Conservation (phyloP, 2,329 filamentous ascomycete genomes). For the Fusarium buharicum region DNA sequence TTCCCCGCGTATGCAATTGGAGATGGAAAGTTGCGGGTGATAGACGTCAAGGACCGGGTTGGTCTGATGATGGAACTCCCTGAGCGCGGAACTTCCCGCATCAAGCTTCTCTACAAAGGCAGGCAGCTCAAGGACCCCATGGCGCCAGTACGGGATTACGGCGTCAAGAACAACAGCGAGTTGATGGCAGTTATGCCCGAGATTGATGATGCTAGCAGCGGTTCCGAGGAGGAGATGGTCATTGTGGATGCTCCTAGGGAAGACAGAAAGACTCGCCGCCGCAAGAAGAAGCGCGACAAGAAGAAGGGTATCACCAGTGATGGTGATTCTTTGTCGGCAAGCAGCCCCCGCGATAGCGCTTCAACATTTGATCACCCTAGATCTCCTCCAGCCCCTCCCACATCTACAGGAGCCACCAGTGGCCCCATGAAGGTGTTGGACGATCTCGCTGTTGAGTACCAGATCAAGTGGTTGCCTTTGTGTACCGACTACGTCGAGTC, state of each 20-base stretch:
- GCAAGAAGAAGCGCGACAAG: slow-evolving; percentile 57
- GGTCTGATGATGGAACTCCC: slow-evolving; percentile 72
- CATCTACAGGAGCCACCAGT: slow-evolving; percentile 48
- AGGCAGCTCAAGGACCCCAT: slow-evolving; percentile 73
- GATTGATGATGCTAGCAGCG: slow-evolving; percentile 49
- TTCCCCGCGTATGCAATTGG: slow-evolving; percentile 81
- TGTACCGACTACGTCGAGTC: slow-evolving; percentile 69
- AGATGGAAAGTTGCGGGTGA: slow-evolving; percentile 74
- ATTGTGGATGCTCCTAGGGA: slow-evolving; percentile 55
- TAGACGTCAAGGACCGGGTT: slow-evolving; percentile 74
- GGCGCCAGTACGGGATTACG: slow-evolving; percentile 67
- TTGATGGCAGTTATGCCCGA: slow-evolving; percentile 63
- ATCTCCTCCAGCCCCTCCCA: slow-evolving; percentile 39
- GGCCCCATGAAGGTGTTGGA: slow-evolving; percentile 67
- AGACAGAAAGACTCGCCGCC: slow-evolving; percentile 52
- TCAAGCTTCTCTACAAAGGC: slow-evolving; percentile 80
- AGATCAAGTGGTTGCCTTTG: slow-evolving; percentile 70
- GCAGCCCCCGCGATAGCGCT: slow-evolving; percentile 58
- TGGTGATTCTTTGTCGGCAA: slow-evolving; percentile 53
- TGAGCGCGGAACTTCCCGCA: slow-evolving; percentile 59
- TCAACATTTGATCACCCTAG: slow-evolving; percentile 51
- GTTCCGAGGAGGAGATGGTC: slow-evolving; percentile 58
- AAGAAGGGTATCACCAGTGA: slow-evolving; percentile 47
- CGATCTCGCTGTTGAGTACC: slow-evolving; percentile 72
- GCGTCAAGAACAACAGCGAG: slow-evolving; percentile 69